phyloP scores from a whole-genome alignment of 73 alveolate species.

The Paramecium primaurelia region DNA sequence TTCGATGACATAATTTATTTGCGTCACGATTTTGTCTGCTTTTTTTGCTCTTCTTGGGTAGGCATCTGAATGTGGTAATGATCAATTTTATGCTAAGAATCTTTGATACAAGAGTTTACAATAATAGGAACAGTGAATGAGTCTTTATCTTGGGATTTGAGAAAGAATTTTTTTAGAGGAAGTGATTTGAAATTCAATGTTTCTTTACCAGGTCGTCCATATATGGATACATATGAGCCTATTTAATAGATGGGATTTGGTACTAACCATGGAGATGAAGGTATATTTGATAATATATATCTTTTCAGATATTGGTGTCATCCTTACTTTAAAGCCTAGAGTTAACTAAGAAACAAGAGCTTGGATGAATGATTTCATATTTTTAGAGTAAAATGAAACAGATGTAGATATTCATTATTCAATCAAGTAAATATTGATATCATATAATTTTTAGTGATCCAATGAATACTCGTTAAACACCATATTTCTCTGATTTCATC shows the following conservation, averaged over 20 bases:
- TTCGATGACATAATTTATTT: constrained; percentile 6
- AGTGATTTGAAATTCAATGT: not conserved
- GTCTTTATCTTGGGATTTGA: not conserved
- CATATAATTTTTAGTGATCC: not conserved
- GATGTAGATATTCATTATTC: not conserved
- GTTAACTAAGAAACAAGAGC: not conserved
- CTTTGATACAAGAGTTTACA: not conserved
- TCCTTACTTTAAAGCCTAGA: not conserved
- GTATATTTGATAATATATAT: not conserved
- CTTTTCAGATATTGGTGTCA: not conserved
- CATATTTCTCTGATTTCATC: not conserved
- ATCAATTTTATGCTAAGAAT: not conserved
- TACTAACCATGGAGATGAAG: constrained; percentile 8
- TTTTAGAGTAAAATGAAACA: constrained; percentile 3
- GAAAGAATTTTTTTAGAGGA: not conserved
- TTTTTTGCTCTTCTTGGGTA: not conserved
- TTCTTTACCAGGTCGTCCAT: not conserved
- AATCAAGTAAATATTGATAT: not conserved
- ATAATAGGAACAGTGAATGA: not conserved
- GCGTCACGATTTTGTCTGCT: not conserved
- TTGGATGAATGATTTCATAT: not conserved
- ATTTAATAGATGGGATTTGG: not conserved
- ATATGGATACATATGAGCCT: not conserved
- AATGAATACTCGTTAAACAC: not conserved
- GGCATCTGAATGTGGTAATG: not conserved